These are phyloP conservation scores for Conticribra guillardii DNA, from an alignment of 108 stramenopile genomes.

Conservation along the genomic window DNA sequence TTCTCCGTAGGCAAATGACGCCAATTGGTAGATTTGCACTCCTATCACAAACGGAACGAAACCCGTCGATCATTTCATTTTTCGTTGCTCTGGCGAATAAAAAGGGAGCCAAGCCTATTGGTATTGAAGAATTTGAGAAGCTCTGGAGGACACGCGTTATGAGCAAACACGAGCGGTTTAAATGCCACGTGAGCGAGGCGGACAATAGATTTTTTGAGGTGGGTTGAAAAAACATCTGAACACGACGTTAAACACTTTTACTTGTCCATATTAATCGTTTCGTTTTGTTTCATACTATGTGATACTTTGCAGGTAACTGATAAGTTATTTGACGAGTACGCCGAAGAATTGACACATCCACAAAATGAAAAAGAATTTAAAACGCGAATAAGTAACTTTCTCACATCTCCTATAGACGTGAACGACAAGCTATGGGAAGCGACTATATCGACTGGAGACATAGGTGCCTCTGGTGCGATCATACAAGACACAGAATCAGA, in stretches of 20 bases:
- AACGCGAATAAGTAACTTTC: constrained; percentile 3
- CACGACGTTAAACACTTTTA: too few relatives aligned
- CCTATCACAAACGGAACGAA: constrained; percentile 31
- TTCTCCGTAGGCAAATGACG: constrained; percentile 30
- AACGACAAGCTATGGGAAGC: constrained; percentile 24
- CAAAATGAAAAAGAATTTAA: constrained; percentile 19
- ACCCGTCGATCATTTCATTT: constrained; percentile 32
- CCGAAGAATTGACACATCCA: constrained; percentile 21
- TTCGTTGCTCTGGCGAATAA: constrained; percentile 29
- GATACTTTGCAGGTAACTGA: too few relatives aligned
- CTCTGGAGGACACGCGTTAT: constrained; percentile 16
- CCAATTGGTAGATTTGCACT: constrained; percentile 35
- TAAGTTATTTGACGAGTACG: constrained; percentile 16
- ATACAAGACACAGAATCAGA: constrained; percentile 1
- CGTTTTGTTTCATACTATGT: too few relatives aligned
- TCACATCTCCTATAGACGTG: constrained; percentile 15
- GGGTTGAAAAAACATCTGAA: background rate
- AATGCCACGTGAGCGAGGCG: constrained; percentile 7
- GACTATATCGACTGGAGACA: constrained; percentile 1
- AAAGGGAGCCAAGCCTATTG: constrained; percentile 4
- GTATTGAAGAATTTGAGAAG: constrained; percentile 10
- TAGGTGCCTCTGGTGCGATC: constrained; percentile 25
- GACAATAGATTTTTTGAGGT: constrained; percentile 22
- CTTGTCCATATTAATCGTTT: too few relatives aligned
- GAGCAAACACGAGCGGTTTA: constrained; percentile 28